Percentiles rank a stretch among this genome's conserved stretches.
phyloP scores from a whole-genome alignment of 148 eudicot genomes.

The Camellia sinensis region DNA sequence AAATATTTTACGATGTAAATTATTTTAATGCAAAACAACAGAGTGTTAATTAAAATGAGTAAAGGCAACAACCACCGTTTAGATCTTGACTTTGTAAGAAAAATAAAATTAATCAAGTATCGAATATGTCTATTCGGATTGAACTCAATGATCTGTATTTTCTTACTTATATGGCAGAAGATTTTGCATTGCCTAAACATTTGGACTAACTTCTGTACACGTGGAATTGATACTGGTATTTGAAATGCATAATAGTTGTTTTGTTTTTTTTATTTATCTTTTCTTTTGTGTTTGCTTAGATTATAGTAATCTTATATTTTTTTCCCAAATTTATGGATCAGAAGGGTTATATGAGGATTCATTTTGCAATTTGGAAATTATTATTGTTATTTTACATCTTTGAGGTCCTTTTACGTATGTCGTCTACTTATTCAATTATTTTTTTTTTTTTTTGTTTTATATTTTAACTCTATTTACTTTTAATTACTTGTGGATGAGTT shows the following conservation, averaged over 20 bases:
- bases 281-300: no score
- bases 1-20: no score
- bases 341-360: background rate
- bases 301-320: no score
- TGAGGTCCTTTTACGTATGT: background rate
- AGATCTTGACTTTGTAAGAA: no score
- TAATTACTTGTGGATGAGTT: slow-evolving; percentile 75
- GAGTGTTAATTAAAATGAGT: no score
- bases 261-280: background rate
- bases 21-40: no score
- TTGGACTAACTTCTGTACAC: background rate
- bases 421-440: no score
- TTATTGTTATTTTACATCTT: background rate
- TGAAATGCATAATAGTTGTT: background rate
- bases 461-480: slow-evolving; percentile 9
- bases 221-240: background rate
- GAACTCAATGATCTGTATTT: background rate
- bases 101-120: background rate
- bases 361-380: no score
- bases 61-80: no score
- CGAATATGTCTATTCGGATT: background rate
- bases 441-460: background rate
- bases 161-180: no score
- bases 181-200: background rate
- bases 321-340: no score